Base-by-base conservation (phyloP, 495 filamentous ascomycete genomes). In the Penicillium coprophilum region DNA sequence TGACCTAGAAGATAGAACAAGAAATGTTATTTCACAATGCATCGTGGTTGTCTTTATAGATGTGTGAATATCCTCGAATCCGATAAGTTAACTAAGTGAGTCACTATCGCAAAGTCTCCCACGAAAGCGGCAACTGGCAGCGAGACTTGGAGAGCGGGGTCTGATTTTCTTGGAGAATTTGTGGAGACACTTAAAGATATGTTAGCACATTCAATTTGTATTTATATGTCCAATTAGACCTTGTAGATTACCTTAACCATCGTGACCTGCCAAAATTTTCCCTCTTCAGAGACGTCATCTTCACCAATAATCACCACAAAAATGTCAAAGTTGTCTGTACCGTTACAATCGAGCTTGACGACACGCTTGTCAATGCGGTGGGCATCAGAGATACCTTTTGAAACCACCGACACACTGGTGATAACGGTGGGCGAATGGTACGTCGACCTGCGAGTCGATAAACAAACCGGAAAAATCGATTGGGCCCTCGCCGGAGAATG, bases 401-500 rank as follows among this genome's bases (percentile, higher is more conserved):
- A 64, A 27, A 64, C 58, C 0, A 64, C 62, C 3, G 59, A 64
- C 13, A 64, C 62, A 2, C 46, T 62, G 27, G 62, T 64, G 9
- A 32, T 64, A 5, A 49, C 51, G 0, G 62, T 64, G 27, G 59
- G 55, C 9, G 55, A 56, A 10, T 64, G 31, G 20, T 64, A 52
- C 31, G 23, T 64, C 3, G 62, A 64, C 15, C 15, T 64, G 36
- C 58, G 58, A 10, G 58, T 64, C 47, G 62, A 64, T n/a, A 61
- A 59, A 43, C 24, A 45, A 8, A 40, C 55, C 9, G 61, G 55
- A n/a, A 23, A 44, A 6, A 58, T 67, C 40, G 64, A 67, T 43
- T 67, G 64, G 64, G 64, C 58, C 0, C 64, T 67, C 39, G 64
- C 64, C 3, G 64, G 30, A 36, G 34, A 36, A 36, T 36, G 34